Evolutionary conservation across 2,329 filamentous ascomycete species (phyloP).

Genomic region (Elsinoe batatas): DNA sequence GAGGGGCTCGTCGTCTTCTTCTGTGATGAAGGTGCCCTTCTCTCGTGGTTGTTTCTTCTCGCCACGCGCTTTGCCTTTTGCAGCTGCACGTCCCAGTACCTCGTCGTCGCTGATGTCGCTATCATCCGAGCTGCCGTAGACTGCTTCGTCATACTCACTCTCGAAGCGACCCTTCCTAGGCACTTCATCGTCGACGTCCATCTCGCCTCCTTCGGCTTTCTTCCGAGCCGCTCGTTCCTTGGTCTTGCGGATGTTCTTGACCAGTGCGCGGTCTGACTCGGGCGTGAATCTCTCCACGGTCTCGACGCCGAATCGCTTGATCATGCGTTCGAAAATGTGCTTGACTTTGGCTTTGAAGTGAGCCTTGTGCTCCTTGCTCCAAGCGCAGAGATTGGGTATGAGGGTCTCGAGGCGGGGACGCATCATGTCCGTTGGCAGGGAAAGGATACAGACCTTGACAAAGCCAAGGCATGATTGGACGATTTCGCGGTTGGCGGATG

Average conservation of each 20-base stretch:
- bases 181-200: constrained; percentile 39
- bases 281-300: constrained; percentile 71
- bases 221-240: constrained; percentile 84
- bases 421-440: constrained; percentile 69
- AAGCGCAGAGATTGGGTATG: constrained; percentile 83
- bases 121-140: constrained; percentile 55
- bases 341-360: constrained; percentile 96
- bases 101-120: constrained; percentile 56
- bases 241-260: constrained; percentile 90
- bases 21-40: constrained; percentile 68
- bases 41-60: constrained; percentile 33
- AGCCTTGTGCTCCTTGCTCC: constrained; percentile 97
- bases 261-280: constrained; percentile 77
- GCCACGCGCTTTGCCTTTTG: constrained; percentile 48
- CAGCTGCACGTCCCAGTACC: constrained; percentile 38
- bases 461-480: constrained; percentile 91
- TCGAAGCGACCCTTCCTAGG: constrained; percentile 58
- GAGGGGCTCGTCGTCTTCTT: constrained; percentile 88
- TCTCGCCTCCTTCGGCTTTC: constrained; percentile 56
- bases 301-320: constrained; percentile 80
- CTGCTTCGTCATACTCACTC: constrained; percentile 90
- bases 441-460: constrained; percentile 89
- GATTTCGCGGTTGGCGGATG: constrained; percentile 93
- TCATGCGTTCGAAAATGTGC: constrained; percentile 91
- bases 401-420: constrained; percentile 65